Conservation (phyloP, 306 rosid species). For the Canavalia ensiformis region DNA sequence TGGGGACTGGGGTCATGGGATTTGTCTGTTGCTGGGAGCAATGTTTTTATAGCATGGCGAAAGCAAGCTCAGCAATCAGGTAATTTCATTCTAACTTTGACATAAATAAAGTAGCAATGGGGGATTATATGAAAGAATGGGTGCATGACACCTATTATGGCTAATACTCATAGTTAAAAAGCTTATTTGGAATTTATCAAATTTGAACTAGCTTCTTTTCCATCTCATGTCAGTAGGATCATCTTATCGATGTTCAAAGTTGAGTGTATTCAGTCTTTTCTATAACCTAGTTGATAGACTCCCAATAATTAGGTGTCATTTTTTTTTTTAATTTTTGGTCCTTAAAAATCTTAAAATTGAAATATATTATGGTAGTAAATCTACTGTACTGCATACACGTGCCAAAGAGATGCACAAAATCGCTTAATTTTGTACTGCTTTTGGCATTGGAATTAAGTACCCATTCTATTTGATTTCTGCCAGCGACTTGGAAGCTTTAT, state of each 20-base stretch:
- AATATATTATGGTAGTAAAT: background rate
- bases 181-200: constrained; percentile 10
- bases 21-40: constrained; percentile 90
- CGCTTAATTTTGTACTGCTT: constrained; percentile 23
- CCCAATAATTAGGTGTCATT: background rate
- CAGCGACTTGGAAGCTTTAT: constrained; percentile 94
- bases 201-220: constrained; percentile 13
- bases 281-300: background rate
- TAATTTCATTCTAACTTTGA: constrained; percentile 44
- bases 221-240: constrained; percentile 25
- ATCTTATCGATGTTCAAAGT: constrained; percentile 4
- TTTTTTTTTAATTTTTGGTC: constrained; percentile 8
- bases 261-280: constrained; percentile 10
- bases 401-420: background rate
- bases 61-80: constrained; percentile 79
- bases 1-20: constrained; percentile 99
- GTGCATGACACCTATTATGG: constrained; percentile 11
- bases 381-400: background rate
- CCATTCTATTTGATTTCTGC: constrained; percentile 34
- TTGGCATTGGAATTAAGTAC: constrained; percentile 16
- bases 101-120: constrained; percentile 27
- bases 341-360: background rate
- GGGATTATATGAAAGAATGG: constrained; percentile 25
- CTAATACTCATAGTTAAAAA: background rate
- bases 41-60: constrained; percentile 81